phyloP scores from a whole-genome alignment of 2,329 filamentous ascomycete genomes.

The Xylaria sp. region DNA sequence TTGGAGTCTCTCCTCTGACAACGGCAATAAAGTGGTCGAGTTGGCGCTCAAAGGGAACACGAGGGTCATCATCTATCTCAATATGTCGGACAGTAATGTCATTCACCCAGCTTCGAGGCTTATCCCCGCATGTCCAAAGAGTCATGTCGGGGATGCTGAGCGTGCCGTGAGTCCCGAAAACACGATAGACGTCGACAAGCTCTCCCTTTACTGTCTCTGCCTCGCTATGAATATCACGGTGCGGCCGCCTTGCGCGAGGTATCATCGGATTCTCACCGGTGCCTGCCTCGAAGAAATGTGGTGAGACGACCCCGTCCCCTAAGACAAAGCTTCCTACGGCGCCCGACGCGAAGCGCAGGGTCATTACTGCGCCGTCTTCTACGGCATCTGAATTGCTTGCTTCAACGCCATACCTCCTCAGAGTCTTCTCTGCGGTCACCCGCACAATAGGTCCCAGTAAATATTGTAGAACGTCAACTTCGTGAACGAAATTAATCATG shows the following conservation, averaged over 20 bases:
- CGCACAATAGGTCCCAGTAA: conserved; percentile 14
- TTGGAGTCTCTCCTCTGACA: neutral
- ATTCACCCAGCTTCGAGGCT: conserved; percentile 15
- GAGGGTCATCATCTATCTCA: conserved; percentile 12
- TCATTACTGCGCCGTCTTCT: conserved; percentile 16
- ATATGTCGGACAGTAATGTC: neutral
- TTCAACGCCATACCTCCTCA: neutral
- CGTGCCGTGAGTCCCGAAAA: conserved; percentile 19
- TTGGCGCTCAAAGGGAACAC: conserved; percentile 18
- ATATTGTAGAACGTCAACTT: conserved; percentile 19
- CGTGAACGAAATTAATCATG: conserved; percentile 21
- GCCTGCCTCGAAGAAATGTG: conserved; percentile 21
- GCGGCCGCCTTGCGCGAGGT: conserved; percentile 6
- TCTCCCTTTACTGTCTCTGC: neutral
- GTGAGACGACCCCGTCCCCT: conserved; percentile 9
- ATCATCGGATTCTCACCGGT: conserved; percentile 20
- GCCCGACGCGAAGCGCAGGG: conserved; percentile 14
- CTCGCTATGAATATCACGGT: no score
- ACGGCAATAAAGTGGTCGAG: conserved; percentile 23
- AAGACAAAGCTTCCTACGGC: conserved; percentile 18
- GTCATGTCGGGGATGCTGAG: conserved; percentile 22
- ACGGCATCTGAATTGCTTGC: neutral
- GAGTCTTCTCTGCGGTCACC: conserved; percentile 10
- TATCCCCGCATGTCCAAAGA: conserved; percentile 13
- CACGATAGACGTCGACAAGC: conserved; percentile 20